Conservation (phyloP, 2,329 filamentous ascomycete genomes). For the Ophiognomonia clavigignenti-juglandacearum region DNA sequence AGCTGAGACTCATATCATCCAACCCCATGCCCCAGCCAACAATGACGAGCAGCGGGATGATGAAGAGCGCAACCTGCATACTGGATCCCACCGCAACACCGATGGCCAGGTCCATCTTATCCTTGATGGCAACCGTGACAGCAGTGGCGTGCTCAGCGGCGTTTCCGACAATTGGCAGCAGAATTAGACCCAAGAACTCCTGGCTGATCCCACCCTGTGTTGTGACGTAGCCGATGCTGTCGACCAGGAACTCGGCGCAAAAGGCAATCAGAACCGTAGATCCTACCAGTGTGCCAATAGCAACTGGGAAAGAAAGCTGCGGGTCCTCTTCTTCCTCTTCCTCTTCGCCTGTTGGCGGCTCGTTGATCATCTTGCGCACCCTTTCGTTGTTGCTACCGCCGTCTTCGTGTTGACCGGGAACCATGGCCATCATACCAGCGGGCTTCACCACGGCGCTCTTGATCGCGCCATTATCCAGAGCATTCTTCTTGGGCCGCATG, state of each 20-base stretch:
- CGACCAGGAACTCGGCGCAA: slow-evolving; percentile 75
- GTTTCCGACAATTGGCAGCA: slow-evolving; percentile 79
- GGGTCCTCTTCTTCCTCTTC: slow-evolving; percentile 73
- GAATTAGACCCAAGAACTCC: slow-evolving; percentile 75
- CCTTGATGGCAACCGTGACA: slow-evolving; percentile 74
- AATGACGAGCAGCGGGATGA: slow-evolving; percentile 71
- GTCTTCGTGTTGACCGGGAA: slow-evolving; percentile 20
- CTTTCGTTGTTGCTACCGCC: slow-evolving; percentile 31
- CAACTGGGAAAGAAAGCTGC: slow-evolving; percentile 66
- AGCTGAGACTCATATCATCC: slow-evolving; percentile 74
- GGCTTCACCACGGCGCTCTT: slow-evolving; percentile 35
- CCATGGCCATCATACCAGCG: slow-evolving; percentile 32
- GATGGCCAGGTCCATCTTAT: slow-evolving; percentile 81
- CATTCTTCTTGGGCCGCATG: slow-evolving; percentile 20
- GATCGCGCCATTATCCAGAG: slow-evolving; percentile 29
- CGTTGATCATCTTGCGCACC: slow-evolving; percentile 39
- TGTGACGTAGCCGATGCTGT: slow-evolving; percentile 66
- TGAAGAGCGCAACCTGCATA: slow-evolving; percentile 76
- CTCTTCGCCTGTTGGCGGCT: slow-evolving; percentile 43
- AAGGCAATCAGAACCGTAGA: slow-evolving; percentile 77
- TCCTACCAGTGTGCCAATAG: slow-evolving; percentile 64
- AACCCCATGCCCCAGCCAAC: slow-evolving; percentile 71
- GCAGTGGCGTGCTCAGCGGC: slow-evolving; percentile 79
- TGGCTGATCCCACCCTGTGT: slow-evolving; percentile 55
- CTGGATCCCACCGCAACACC: slow-evolving; percentile 75